Evolutionary conservation across 2,329 filamentous ascomycete species (phyloP).

Genomic region (Aspergillus sp.): DNA sequence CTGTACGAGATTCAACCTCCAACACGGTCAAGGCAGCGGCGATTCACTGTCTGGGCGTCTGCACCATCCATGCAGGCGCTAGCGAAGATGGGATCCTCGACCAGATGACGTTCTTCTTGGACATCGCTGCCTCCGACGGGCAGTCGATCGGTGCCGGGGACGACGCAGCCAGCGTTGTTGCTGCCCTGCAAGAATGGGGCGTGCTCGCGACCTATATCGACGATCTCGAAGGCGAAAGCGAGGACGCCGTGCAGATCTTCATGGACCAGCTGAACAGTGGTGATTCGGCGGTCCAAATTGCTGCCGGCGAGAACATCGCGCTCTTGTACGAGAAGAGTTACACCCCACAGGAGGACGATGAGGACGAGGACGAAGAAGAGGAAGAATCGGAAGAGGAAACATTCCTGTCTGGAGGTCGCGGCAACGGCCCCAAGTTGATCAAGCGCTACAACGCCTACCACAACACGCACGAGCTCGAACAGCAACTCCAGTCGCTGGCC

Average conservation of each 20-base stretch:
- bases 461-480: conserved; percentile 61
- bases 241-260: conserved; percentile 75
- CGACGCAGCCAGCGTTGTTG: conserved; percentile 68
- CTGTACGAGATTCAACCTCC: conserved; percentile 68
- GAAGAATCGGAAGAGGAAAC: conserved; percentile 47
- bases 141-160: conserved; percentile 70
- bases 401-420: conserved; percentile 10
- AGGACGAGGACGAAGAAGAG: conserved; percentile 53
- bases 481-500: conserved; percentile 61
- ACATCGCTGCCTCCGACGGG: conserved; percentile 79
- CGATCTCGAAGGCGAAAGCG: conserved; percentile 70
- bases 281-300: conserved; percentile 71
- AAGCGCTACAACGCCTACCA: conserved; percentile 70
- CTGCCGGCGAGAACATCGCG: conserved; percentile 77
- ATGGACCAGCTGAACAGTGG: conserved; percentile 80
- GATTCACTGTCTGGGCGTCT: conserved; percentile 72
- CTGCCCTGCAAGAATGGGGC: conserved; percentile 76
- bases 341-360: conserved; percentile 59
- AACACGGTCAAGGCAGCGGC: conserved; percentile 66
- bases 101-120: conserved; percentile 72
- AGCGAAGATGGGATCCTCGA: conserved; percentile 68
- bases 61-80: conserved; percentile 74
- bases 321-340: conserved; percentile 76
- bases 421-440: conserved; percentile 48
- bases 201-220: conserved; percentile 77